Conservation (phyloP, 305 asterid species). For the Striga hermonthica region DNA sequence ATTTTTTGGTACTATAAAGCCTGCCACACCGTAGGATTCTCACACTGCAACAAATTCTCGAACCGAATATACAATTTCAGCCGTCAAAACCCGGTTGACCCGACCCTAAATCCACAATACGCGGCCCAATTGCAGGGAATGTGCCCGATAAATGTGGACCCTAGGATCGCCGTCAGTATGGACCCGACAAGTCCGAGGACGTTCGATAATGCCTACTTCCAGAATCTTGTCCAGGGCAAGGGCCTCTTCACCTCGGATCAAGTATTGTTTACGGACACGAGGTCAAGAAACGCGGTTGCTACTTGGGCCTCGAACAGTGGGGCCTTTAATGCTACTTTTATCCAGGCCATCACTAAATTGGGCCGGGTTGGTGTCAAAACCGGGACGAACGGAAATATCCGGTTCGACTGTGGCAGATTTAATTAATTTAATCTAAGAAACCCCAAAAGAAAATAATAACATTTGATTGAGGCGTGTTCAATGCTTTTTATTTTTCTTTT, state of each 20-base stretch:
- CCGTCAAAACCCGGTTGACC: conserved; percentile 41
- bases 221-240: conserved; percentile 39
- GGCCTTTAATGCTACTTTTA: conserved; percentile 34
- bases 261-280: conserved; percentile 40
- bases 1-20: conserved; percentile 31
- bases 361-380: conserved; percentile 56
- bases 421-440: conserved; percentile 28
- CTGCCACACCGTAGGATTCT: conserved; percentile 51
- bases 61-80: conserved; percentile 47
- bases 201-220: conserved; percentile 49
- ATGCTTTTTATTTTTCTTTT: not conserved
- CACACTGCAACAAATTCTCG: conserved; percentile 46
- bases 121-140: conserved; percentile 33
- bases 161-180: conserved; percentile 39
- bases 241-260: conserved; percentile 57
- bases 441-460: not conserved
- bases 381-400: conserved; percentile 41
- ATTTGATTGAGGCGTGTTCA: not conserved
- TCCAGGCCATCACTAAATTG: conserved; percentile 49
- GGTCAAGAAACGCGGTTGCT: conserved; percentile 37
- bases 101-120: conserved; percentile 41
- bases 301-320: conserved; percentile 36
- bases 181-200: conserved; percentile 40
- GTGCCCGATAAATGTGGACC: conserved; percentile 46
- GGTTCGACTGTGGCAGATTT: conserved; percentile 45